Conservation (phyloP, 2,329 filamentous ascomycete genomes). For the Chrysosporium keratinophilum region DNA sequence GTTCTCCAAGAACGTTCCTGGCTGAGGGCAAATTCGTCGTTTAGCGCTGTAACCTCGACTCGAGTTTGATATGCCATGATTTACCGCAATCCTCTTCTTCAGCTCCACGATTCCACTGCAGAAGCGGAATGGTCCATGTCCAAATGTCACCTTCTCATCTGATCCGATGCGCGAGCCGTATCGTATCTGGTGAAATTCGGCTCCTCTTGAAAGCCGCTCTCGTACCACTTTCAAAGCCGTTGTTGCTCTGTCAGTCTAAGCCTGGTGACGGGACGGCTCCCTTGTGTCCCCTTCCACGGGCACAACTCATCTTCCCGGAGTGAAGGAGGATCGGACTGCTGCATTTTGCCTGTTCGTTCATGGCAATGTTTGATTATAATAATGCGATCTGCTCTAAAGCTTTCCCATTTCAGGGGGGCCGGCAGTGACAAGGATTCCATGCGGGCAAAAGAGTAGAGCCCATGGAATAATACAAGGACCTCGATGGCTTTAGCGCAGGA, state of each 20-base stretch:
- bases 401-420: conserved; percentile 1
- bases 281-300: no score
- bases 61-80: neutral
- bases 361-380: neutral
- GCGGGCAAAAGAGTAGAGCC: neutral
- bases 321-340: neutral
- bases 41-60: conserved; percentile 14
- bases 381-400: neutral
- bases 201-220: neutral
- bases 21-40: neutral
- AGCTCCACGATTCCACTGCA: neutral
- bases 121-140: neutral
- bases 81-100: neutral
- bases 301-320: neutral
- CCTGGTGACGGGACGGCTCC: no score
- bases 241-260: neutral
- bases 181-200: neutral
- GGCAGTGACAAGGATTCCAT: conserved; percentile 1
- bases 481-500: conserved; percentile 5
- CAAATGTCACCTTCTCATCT: conserved; percentile 9
- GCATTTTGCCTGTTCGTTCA: neutral
- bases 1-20: conserved; percentile 3
- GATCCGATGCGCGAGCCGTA: conserved; percentile 2
- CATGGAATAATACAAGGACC: conserved; percentile 1
- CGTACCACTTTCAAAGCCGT: neutral